phyloP scores from a whole-genome alignment of 208 protist species.

The Acanthamoeba quina region DNA sequence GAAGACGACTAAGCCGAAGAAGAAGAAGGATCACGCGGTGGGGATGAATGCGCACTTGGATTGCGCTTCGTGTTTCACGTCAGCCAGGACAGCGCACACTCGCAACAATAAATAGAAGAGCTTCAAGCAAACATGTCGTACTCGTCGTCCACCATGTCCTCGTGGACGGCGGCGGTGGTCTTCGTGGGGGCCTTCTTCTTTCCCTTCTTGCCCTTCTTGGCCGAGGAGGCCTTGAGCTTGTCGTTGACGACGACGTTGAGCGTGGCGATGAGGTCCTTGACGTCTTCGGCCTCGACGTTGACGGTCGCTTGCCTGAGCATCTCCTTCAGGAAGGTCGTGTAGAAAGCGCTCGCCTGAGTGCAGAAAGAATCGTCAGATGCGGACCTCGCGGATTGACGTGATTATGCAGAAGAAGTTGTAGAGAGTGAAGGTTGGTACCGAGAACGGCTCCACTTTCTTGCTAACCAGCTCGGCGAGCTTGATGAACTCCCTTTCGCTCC shows the following conservation, averaged over 20 bases:
- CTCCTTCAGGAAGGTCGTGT: constrained; percentile 51
- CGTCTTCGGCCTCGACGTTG: constrained; percentile 11
- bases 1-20: background rate
- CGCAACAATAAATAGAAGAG: background rate
- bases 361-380: background rate
- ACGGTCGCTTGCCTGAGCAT: constrained; percentile 6
- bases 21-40: background rate
- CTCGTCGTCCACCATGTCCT: constrained; percentile 65
- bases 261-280: constrained; percentile 52
- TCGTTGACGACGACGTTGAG: constrained; percentile 64
- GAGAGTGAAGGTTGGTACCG: background rate
- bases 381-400: background rate
- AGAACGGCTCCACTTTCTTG: constrained; percentile 19
- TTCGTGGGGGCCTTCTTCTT: constrained; percentile 62
- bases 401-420: too few relatives aligned
- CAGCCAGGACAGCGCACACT: background rate
- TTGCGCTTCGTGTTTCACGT: constrained; percentile 54
- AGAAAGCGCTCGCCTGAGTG: constrained; percentile 12
- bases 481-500: constrained; percentile 13
- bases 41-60: background rate
- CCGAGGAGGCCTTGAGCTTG: constrained; percentile 50
- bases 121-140: constrained; percentile 62
- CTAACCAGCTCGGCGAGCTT: constrained; percentile 33
- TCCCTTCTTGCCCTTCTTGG: constrained; percentile 63
- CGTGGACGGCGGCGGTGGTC: constrained; percentile 21